Conservation (phyloP, 768 basidiomycete species). For the Suillus tomentosus region DNA sequence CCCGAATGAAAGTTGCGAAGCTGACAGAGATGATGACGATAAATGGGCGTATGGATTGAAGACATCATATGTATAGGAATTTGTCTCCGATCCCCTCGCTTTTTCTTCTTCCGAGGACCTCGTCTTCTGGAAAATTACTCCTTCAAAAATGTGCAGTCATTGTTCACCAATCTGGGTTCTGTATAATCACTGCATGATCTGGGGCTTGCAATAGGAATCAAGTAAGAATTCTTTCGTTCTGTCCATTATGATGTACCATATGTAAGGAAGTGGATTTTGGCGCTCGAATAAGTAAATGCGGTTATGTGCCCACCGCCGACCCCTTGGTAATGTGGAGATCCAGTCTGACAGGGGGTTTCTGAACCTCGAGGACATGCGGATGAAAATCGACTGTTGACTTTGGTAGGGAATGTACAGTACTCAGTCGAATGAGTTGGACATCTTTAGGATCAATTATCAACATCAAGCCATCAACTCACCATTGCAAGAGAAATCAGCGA, state of each 20-base stretch:
- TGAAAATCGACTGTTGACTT: no score
- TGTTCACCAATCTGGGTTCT: background rate
- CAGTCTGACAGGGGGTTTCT: no score
- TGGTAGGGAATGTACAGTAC: no score
- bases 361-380: no score
- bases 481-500: no score
- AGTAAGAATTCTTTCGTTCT: background rate
- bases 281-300: no score
- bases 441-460: no score
- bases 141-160: background rate
- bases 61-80: background rate
- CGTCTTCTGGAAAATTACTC: background rate
- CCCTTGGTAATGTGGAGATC: no score
- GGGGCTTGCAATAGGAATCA: background rate
- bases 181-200: background rate
- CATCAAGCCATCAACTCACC: no score
- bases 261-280: background rate
- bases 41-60: background rate
- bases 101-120: background rate
- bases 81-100: background rate
- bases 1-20: background rate
- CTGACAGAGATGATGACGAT: background rate
- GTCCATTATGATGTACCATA: background rate
- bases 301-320: no score
- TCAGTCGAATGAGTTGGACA: no score